Evolutionary conservation across 1,139 yeast genomes (phyloP).

Genomic region (Casaregolazyma lundiana): DNA sequence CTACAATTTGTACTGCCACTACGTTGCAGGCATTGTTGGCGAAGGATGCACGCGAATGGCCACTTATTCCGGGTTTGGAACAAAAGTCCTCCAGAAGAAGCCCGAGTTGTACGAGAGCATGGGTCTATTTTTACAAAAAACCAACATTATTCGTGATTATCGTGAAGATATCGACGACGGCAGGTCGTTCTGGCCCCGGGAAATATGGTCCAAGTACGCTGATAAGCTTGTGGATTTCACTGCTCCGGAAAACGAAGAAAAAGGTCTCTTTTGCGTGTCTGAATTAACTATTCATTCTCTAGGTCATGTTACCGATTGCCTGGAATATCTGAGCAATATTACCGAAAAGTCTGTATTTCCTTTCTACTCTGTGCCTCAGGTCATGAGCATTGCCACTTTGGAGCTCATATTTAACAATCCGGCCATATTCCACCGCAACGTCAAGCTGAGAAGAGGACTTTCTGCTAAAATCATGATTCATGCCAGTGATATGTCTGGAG

Average conservation of each 20-base stretch:
- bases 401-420: constrained; percentile 83
- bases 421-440: constrained; percentile 60
- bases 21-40: constrained; percentile 97
- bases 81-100: constrained; percentile 45
- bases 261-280: constrained; percentile 63
- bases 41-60: constrained; percentile 86
- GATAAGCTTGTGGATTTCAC: constrained; percentile 40
- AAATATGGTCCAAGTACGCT: constrained; percentile 83
- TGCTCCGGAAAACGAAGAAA: constrained; percentile 50
- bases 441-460: constrained; percentile 91
- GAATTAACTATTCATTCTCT: constrained; percentile 80
- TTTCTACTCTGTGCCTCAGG: constrained; percentile 97
- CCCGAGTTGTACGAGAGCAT: constrained; percentile 68
- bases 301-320: constrained; percentile 70
- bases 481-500: constrained; percentile 71
- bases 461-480: constrained; percentile 72
- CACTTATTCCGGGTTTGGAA: constrained; percentile 38
- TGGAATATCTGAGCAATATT: constrained; percentile 70
- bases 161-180: constrained; percentile 90
- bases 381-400: constrained; percentile 95
- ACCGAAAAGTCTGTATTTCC: constrained; percentile 80
- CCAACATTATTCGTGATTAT: constrained; percentile 93
- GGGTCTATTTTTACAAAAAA: constrained; percentile 94
- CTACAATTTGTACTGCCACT: constrained; percentile 88
- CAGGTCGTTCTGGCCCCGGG: constrained; percentile 94